These are phyloP conservation scores for Chaetomiaceae sp. DNA, from an alignment of 2,329 filamentous ascomycete species.

Conservation along the genomic window DNA sequence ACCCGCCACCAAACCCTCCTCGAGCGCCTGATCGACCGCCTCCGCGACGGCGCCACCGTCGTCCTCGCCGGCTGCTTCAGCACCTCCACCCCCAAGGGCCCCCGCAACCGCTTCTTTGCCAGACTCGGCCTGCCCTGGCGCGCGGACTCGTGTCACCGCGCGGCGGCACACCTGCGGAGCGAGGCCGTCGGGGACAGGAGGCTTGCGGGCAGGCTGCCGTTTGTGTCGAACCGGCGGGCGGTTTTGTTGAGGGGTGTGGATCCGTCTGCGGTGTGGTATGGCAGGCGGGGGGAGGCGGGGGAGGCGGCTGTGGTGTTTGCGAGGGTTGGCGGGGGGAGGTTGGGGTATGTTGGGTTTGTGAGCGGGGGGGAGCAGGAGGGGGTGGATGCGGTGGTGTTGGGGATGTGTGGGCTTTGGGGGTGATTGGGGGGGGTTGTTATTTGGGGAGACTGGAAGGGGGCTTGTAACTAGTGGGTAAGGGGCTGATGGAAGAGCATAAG, in stretches of 20 bases:
- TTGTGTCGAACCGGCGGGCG: conserved; percentile 27
- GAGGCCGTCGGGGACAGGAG: conserved; percentile 8
- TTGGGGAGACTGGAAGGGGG: too few relatives aligned
- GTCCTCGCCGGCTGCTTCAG: conserved; percentile 22
- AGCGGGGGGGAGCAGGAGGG: conserved; percentile 24
- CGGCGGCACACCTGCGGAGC: conserved; percentile 19
- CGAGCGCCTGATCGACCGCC: conserved; percentile 19
- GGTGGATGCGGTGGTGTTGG: conserved; percentile 24
- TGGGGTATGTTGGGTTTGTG: conserved; percentile 32
- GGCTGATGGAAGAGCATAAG: too few relatives aligned
- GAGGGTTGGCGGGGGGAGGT: conserved; percentile 25
- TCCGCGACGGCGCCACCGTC: conserved; percentile 22
- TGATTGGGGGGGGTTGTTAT: neutral
- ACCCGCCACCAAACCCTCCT: conserved; percentile 15
- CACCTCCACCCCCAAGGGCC: conserved; percentile 17
- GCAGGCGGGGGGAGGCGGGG: neutral
- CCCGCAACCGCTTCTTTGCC: conserved; percentile 26
- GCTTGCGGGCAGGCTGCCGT: conserved; percentile 20
- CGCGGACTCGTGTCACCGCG: conserved; percentile 18
- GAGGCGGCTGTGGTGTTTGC: conserved; percentile 26
- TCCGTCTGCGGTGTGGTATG: conserved; percentile 26
- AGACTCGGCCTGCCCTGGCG: conserved; percentile 28
- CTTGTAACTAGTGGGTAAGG: too few relatives aligned
- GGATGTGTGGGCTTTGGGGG: conserved; percentile 28
- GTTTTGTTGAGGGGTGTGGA: conserved; percentile 23